A percentile compares a stretch with the other conserved stretches of the same genome.
Conservation (phyloP, 169 alveolate genomes). For the Sarcocystis neurona region DNA sequence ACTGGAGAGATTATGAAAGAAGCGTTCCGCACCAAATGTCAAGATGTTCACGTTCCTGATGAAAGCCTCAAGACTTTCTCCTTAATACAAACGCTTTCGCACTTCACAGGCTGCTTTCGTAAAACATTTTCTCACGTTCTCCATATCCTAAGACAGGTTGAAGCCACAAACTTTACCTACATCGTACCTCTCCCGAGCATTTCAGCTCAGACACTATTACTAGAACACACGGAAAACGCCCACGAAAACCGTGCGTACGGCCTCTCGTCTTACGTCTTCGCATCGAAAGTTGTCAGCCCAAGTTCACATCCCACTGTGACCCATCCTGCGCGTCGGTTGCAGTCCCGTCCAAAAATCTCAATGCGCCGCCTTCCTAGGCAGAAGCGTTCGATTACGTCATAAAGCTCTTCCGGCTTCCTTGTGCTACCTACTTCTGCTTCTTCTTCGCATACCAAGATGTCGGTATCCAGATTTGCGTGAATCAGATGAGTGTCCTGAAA, state of each 20-base stretch:
- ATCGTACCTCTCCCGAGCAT: not conserved
- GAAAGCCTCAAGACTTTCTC: no score
- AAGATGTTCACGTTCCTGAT: no score
- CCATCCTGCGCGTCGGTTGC: slow-evolving; percentile 71
- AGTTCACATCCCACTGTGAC: slow-evolving; percentile 86
- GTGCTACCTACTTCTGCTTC: slow-evolving; percentile 74
- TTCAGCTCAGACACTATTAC: not conserved
- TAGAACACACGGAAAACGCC: not conserved
- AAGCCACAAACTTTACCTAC: not conserved
- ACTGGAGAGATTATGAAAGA: no score
- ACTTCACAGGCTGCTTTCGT: no score
- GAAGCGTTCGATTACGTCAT: slow-evolving; percentile 89
- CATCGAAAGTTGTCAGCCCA: slow-evolving; percentile 66
- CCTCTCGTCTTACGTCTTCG: not conserved
- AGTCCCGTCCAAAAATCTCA: slow-evolving; percentile 89
- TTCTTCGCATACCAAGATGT: slow-evolving; percentile 90
- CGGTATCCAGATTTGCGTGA: slow-evolving; percentile 95
- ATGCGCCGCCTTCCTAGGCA: slow-evolving; percentile 91
- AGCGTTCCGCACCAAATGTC: no score
- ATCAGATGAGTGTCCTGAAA: slow-evolving; percentile 85
- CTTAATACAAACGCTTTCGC: no score
- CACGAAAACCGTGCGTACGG: not conserved
- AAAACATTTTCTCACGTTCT: no score
- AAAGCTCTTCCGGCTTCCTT: slow-evolving; percentile 89
- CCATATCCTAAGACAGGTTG: no score